Evolutionary conservation across 257 asterid species (phyloP), one percentile per base, ranked within the genome.

Genomic region (Osmanthus fragrans): DNA sequence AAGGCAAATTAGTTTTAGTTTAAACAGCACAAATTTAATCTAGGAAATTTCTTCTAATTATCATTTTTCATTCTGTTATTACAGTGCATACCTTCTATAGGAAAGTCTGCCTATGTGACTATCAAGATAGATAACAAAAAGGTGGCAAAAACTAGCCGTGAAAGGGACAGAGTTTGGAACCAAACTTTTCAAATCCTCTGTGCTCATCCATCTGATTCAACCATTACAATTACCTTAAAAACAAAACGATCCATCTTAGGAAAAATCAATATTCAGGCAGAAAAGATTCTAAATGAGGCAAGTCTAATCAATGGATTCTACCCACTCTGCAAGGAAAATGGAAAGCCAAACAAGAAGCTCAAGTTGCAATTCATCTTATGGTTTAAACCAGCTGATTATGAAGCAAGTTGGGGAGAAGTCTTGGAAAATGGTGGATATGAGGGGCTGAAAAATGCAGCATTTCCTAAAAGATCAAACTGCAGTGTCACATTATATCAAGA

Each of bases 111-210:
- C 1, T 87, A 86, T 71, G 98, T 90, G 74, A 90, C 91, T 1
- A 86, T 94, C 87, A 92, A 89, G 77, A 74, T 94, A 23, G 96
- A 86, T 54, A 84, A 81, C 82, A 80, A 89, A 68, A 90, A 81
- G 80, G 89, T 88, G 77, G 97, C 93, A 3, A 89, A 92, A 85
- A 90, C 98, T 4, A 87, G 85, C 58, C 82, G 73, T 0, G 97
- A 92, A 80, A 80, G 80, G 0, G 96, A 81, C 45, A 82, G 87
- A 2, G 76, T 88, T 34, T 94, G 97, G 97, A 92, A 92, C 83
- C 97, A 94, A 54, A 94, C 93, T 2, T 90, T 94, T 72, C 93
- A 88, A 70, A 85, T 94, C 81, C 92, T 92, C 18, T 94, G 97
- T 72, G 97, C 98, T 5, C 97, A 94, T 87, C 86, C 94, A 3